phyloP scores from a whole-genome alignment of 176 grass and related monocot species.

The Otatea glauca region DNA sequence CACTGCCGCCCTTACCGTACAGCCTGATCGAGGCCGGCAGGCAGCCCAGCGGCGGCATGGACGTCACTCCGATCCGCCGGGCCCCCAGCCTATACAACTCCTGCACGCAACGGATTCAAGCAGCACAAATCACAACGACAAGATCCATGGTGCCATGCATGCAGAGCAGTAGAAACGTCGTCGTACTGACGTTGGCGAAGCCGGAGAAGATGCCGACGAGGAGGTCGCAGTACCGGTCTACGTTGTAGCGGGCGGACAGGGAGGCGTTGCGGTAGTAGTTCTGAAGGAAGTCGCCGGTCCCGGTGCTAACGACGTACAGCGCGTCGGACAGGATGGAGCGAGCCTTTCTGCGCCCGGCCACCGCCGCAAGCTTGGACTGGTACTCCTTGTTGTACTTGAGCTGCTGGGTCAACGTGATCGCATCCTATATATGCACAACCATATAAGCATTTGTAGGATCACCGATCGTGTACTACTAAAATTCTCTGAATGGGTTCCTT shows the following conservation, averaged over 20 bases:
- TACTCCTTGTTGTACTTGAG: conserved; percentile 78
- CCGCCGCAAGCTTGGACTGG: conserved; percentile 56
- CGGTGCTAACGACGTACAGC: conserved; percentile 74
- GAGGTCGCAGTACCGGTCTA: no score
- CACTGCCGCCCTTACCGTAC: conserved; percentile 49
- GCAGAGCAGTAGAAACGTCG: no score
- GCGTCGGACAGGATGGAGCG: conserved; percentile 59
- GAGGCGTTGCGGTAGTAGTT: conserved; percentile 89
- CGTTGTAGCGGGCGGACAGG: conserved; percentile 52
- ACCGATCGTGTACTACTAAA: no score
- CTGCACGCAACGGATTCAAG: conserved; percentile 27
- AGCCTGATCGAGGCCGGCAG: conserved; percentile 61
- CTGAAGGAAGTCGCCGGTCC: conserved; percentile 75
- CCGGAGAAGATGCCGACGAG: no score
- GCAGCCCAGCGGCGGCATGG: conserved; percentile 80
- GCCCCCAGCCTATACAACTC: conserved; percentile 57
- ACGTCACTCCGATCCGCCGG: conserved; percentile 70
- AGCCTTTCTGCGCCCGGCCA: conserved; percentile 50
- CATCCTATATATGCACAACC: conserved; percentile 46
- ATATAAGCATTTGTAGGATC: neutral
- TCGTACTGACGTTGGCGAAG: no score
- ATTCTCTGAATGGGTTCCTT: no score
- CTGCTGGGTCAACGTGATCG: conserved; percentile 73
- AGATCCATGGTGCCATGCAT: no score
- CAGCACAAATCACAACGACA: no score